Evolutionary conservation across 2,329 filamentous ascomycete genomes (phyloP).

Genomic region (Neonectria ditissima): DNA sequence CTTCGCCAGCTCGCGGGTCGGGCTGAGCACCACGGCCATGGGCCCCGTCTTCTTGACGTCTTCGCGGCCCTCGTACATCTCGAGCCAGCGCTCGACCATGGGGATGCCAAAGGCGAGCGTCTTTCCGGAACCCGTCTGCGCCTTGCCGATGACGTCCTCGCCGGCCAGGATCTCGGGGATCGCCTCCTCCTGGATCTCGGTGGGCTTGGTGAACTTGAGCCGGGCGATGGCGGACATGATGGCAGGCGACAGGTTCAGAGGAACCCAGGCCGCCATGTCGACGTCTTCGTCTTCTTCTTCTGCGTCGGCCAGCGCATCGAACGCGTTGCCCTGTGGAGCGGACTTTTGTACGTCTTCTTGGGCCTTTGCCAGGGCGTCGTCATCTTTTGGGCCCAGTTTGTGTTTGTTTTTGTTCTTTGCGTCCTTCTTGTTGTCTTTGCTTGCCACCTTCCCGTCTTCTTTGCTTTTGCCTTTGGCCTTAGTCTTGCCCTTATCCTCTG

Average conservation of each 20-base stretch:
- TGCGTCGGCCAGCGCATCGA: constrained; percentile 67
- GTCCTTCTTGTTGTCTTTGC: constrained; percentile 42
- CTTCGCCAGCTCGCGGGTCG: constrained; percentile 92
- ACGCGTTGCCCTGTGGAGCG: constrained; percentile 61
- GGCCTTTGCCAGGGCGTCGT: constrained; percentile 50
- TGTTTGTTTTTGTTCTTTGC: constrained; percentile 47
- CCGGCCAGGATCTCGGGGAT: constrained; percentile 87
- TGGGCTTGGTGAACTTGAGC: constrained; percentile 84
- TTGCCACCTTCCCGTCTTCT: constrained; percentile 33
- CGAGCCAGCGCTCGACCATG: constrained; percentile 86
- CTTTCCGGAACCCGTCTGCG: constrained; percentile 95
- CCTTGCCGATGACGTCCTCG: constrained; percentile 94
- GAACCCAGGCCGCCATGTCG: constrained; percentile 82
- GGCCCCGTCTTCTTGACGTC: constrained; percentile 57
- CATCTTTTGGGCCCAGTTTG: constrained; percentile 47
- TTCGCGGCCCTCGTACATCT: constrained; percentile 53
- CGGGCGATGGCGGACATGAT: constrained; percentile 80
- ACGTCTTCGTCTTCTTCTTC: constrained; percentile 68
- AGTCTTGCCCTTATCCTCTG: constrained; percentile 48
- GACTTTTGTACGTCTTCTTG: constrained; percentile 52
- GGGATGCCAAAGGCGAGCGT: constrained; percentile 95
- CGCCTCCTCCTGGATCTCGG: constrained; percentile 80
- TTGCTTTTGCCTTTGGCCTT: constrained; percentile 45
- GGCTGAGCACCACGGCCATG: constrained; percentile 85
- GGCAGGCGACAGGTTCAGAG: constrained; percentile 77